Percentiles rank a stretch among this genome's conserved stretches.
Conservation (phyloP, 2,329 filamentous ascomycete species). For the Fusarium ambrosium region DNA sequence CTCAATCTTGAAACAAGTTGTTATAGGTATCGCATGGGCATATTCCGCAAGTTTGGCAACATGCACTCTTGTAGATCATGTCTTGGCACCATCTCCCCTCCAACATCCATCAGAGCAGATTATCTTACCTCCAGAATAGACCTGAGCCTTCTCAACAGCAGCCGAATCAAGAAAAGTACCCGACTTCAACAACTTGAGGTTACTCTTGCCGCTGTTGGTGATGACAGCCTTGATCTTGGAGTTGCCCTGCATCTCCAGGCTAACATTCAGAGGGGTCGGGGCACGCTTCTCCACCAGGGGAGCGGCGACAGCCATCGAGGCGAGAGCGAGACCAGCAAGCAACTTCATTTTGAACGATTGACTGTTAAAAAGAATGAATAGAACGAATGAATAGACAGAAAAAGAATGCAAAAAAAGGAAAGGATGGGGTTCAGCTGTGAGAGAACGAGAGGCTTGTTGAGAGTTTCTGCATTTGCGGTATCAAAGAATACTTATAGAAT, state of each 20-base stretch:
- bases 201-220: slow-evolving; percentile 64
- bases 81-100: neutral
- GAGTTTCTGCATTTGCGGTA: slow-evolving; percentile 16
- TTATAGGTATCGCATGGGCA: no score
- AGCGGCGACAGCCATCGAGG: slow-evolving; percentile 44
- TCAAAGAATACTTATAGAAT: slow-evolving; percentile 33
- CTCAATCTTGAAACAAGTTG: no score
- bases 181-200: slow-evolving; percentile 66
- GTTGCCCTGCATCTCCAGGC: slow-evolving; percentile 64
- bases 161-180: slow-evolving; percentile 66
- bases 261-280: slow-evolving; percentile 58
- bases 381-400: slow-evolving; percentile 3
- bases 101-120: neutral
- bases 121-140: slow-evolving; percentile 60
- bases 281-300: slow-evolving; percentile 49
- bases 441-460: neutral
- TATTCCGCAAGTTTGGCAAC: no score
- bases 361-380: slow-evolving; percentile 18
- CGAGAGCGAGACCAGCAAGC: slow-evolving; percentile 46
- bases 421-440: slow-evolving; percentile 10
- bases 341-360: slow-evolving; percentile 45
- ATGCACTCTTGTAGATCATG: neutral
- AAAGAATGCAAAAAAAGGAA: slow-evolving; percentile 17
- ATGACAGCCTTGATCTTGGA: slow-evolving; percentile 66
- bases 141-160: slow-evolving; percentile 66